Evolutionary conservation across 2,329 filamentous ascomycete genomes (phyloP), one percentile per base, ranked within the genome.

Genomic region (Hypoxylon rubiginosum): DNA sequence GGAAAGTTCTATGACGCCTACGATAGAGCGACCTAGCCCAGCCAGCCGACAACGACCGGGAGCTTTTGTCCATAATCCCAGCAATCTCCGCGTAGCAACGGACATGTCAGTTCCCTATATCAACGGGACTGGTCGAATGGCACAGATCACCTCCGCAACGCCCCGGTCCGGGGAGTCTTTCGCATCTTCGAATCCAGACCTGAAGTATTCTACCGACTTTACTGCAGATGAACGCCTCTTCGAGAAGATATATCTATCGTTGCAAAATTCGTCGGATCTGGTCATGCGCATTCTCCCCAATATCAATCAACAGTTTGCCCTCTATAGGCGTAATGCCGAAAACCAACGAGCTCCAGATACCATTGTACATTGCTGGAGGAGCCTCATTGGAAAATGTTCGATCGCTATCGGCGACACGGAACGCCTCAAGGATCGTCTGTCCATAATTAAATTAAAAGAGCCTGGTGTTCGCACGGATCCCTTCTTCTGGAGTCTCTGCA

Each of bases 91-190:
- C 21, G 87, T 90, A 19, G 79, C 86, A 19, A 90, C 86, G 0
- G 86, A 89, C 67, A 82, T 86, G 7, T 78, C 82, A 2, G 72
- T 80, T 32, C 79, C 84, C 0, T 86, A 84, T 54, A 75, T 85
- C 58, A 86, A 86, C 64, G 83, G 84, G 32, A 77, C 75, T 10
- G 78, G 81, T 13, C 83, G 87, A 21, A 85, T 85, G 28, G 84
- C 84, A 1, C 85, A 83, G 2, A 80, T 84, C 77, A 85, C 77
- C 59, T 88, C 81, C 68, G 85, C 85, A n/a, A 97, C 93, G 0
- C 93, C 93, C 49, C 89, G 92, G 24, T 97, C 93, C 7, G 92
- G 91, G 46, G 93, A 97, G 73, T 93, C 92, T 0, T 97, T 96
- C 76, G 85, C 83, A 1, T 89, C 90, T 0, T 82, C 84, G 3